A percentile compares a stretch with the other conserved stretches of the same genome.
phyloP scores from a whole-genome alignment of 2,329 filamentous ascomycete species.

The Phialophora verrucosa region DNA sequence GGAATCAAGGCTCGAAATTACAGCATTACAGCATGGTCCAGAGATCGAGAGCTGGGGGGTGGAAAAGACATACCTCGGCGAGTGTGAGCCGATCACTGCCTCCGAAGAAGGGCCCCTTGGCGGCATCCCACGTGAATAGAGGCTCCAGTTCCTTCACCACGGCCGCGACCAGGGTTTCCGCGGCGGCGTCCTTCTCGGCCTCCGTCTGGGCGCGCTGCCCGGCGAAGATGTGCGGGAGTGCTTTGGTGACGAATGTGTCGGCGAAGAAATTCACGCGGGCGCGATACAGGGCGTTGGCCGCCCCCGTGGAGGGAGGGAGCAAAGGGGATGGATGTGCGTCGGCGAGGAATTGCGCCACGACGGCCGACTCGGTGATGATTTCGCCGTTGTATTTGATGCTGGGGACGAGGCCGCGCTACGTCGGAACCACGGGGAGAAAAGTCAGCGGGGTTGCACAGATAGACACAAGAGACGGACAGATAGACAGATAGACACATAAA shows the following conservation, averaged over 20 bases:
- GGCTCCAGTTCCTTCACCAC: conserved; percentile 56
- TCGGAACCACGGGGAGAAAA: neutral
- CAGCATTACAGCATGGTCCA: too few species aligned
- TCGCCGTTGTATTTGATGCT: conserved; percentile 57
- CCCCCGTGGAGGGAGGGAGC: conserved; percentile 42
- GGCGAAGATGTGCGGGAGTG: conserved; percentile 54
- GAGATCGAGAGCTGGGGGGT: too few species aligned
- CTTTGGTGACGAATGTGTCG: conserved; percentile 71
- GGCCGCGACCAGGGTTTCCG: conserved; percentile 55
- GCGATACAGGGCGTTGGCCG: conserved; percentile 63
- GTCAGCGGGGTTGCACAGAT: neutral
- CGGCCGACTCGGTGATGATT: conserved; percentile 73
- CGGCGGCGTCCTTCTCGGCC: conserved; percentile 50
- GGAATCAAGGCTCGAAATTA: too few species aligned
- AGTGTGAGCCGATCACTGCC: conserved; percentile 70
- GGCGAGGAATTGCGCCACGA: conserved; percentile 74
- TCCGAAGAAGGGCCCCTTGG: conserved; percentile 63
- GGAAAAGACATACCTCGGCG: conserved; percentile 66
- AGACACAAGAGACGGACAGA: too few species aligned
- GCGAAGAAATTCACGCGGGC: conserved; percentile 75
- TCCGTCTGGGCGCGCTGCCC: conserved; percentile 9
- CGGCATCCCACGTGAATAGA: conserved; percentile 54
- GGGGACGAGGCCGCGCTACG: conserved; percentile 73
- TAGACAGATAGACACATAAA: neutral
- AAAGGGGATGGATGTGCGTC: conserved; percentile 73